phyloP scores from a whole-genome alignment of 2,329 filamentous ascomycete species.

The Colletotrichum tamarilloi region DNA sequence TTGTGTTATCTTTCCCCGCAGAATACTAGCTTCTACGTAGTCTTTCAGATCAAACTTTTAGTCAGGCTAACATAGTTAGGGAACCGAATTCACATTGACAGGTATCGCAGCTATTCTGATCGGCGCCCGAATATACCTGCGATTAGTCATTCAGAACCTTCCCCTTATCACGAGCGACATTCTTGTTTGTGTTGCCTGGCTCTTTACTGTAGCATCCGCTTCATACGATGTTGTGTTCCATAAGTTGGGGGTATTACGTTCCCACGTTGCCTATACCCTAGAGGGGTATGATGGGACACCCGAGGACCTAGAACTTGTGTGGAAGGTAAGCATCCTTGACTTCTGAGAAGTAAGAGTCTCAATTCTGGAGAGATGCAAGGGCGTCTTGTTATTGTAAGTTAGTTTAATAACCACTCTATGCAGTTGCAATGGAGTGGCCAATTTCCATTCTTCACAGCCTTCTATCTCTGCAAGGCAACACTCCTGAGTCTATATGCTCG shows the following conservation, averaged over 20 bases:
- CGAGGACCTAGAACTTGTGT: background rate
- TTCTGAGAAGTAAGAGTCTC: background rate
- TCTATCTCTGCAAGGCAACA: slow-evolving; percentile 7
- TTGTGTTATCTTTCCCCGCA: too few relatives aligned
- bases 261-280: background rate
- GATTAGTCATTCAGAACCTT: background rate
- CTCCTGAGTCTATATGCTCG: background rate
- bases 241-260: background rate
- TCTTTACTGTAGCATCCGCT: background rate
- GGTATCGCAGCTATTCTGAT: background rate
- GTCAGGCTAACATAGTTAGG: background rate
- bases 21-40: too few relatives aligned
- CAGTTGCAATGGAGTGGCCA: background rate
- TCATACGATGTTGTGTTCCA: background rate
- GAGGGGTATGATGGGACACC: background rate
- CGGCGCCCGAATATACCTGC: background rate
- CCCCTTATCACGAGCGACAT: background rate
- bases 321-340: background rate
- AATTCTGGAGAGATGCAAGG: background rate
- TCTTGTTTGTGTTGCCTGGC: background rate
- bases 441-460: background rate
- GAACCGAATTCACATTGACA: background rate
- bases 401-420: too few relatives aligned
- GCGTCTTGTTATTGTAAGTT: accelerated
- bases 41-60: too few relatives aligned